A percentile compares a stretch with the other conserved stretches of the same genome.
These are phyloP conservation scores for Phytopythium helicoides DNA, from an alignment of 352 stramenopile genomes.

Conservation along the genomic window DNA sequence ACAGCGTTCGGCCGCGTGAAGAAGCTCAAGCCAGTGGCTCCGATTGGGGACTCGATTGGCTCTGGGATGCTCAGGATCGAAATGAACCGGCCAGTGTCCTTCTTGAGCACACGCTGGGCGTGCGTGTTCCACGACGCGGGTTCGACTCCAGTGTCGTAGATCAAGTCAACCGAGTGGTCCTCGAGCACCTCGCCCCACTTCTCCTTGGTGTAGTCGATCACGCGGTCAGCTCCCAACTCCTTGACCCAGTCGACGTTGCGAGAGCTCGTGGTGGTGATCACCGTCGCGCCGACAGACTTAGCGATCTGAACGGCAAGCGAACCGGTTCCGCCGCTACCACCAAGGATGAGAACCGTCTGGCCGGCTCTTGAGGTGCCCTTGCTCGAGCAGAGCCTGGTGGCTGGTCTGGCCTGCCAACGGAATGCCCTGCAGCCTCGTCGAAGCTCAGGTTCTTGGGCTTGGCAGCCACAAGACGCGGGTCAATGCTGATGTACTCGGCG, in stretches of 20 bases:
- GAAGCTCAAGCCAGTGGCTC: conserved; percentile 23
- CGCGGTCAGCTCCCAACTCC: conserved; percentile 35
- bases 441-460: conserved; percentile 53
- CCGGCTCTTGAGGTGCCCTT: conserved; percentile 23
- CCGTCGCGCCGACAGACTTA: conserved; percentile 38
- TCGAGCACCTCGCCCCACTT: conserved; percentile 27
- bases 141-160: conserved; percentile 39
- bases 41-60: conserved; percentile 37
- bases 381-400: conserved; percentile 45
- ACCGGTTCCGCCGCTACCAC: conserved; percentile 55
- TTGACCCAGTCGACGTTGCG: conserved; percentile 50
- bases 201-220: conserved; percentile 61
- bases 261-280: conserved; percentile 17
- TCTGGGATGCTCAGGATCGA: conserved; percentile 38
- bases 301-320: conserved; percentile 59
- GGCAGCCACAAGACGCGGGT: conserved; percentile 35
- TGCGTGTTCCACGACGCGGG: conserved; percentile 21
- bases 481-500: conserved; percentile 47
- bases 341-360: conserved; percentile 46
- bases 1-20: conserved; percentile 11
- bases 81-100: conserved; percentile 19
- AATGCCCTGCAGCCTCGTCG: conserved; percentile 49
- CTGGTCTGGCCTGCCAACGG: conserved; percentile 48
- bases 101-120: conserved; percentile 30
- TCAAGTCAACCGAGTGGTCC: conserved; percentile 33